phyloP scores from a whole-genome alignment of 208 protist species.

The Trypanosoma mega region DNA sequence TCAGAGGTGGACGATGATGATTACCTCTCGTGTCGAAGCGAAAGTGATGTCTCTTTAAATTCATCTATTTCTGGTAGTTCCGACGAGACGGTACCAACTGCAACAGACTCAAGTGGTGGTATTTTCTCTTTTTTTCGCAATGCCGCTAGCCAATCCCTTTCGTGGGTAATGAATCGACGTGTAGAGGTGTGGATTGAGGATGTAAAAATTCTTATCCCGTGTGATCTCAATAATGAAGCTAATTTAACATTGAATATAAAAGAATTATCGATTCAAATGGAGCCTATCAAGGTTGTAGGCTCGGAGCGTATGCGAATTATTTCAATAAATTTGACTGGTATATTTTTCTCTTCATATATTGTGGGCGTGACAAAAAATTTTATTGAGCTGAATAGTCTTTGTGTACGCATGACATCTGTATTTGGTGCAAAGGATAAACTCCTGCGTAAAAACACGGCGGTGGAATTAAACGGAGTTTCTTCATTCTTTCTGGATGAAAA shows the following conservation, averaged over 20 bases:
- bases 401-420: slow-evolving; percentile 51
- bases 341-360: slow-evolving; percentile 26
- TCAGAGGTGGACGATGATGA: slow-evolving; percentile 41
- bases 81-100: slow-evolving; percentile 2
- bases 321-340: slow-evolving; percentile 25
- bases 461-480: slow-evolving; percentile 36
- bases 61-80: slow-evolving; percentile 20
- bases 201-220: slow-evolving; percentile 40
- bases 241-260: slow-evolving; percentile 39
- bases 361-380: slow-evolving; percentile 15
- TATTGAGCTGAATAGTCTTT: slow-evolving; percentile 29
- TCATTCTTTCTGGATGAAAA: slow-evolving; percentile 42
- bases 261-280: slow-evolving; percentile 39
- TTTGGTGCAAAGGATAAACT: slow-evolving; percentile 35
- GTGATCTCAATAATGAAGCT: slow-evolving; percentile 36
- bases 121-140: slow-evolving; percentile 49
- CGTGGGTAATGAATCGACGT: slow-evolving; percentile 65
- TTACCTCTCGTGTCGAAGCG: slow-evolving; percentile 68
- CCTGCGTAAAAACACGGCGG: slow-evolving; percentile 49
- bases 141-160: slow-evolving; percentile 45
- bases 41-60: slow-evolving; percentile 32
- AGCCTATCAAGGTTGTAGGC: slow-evolving; percentile 38
- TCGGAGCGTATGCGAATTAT: slow-evolving; percentile 46
- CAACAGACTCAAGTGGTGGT: slow-evolving; percentile 13
- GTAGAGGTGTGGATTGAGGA: slow-evolving; percentile 50